Conservation (phyloP, 768 basidiomycete species). For the Termitomyces sp. region DNA sequence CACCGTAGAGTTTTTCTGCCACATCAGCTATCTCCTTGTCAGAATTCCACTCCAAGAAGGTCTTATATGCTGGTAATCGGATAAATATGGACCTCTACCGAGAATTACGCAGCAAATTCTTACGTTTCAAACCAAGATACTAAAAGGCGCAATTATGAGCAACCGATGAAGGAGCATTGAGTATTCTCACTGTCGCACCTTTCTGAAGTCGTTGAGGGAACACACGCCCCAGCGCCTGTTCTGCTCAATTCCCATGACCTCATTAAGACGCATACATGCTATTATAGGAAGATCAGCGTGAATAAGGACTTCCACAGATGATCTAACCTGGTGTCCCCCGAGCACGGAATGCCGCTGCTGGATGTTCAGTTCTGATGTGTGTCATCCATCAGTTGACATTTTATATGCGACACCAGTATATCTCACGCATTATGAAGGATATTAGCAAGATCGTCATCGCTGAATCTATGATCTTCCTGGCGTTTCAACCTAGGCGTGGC, state of each 20-base stretch:
- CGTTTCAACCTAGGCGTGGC: slow-evolving; percentile 45
- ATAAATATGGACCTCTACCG: not conserved
- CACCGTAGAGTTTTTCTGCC: slow-evolving; percentile 73
- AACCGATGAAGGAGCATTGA: not conserved
- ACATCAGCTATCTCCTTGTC: slow-evolving; percentile 59
- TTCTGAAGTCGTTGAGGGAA: slow-evolving; percentile 79
- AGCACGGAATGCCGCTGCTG: slow-evolving; percentile 71
- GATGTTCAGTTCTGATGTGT: slow-evolving; percentile 52
- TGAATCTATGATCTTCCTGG: slow-evolving; percentile 54
- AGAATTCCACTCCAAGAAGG: slow-evolving; percentile 80
- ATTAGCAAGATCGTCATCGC: slow-evolving; percentile 63
- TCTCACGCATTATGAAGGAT: slow-evolving; percentile 63
- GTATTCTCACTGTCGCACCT: slow-evolving; percentile 24
- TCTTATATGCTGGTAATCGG: slow-evolving; percentile 45
- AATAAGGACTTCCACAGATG: not conserved
- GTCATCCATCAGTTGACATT: not conserved
- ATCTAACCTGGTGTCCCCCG: slow-evolving; percentile 56
- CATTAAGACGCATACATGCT: slow-evolving; percentile 68
- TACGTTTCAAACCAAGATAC: slow-evolving; percentile 76
- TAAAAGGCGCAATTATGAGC: slow-evolving; percentile 14
- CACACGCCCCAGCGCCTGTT: slow-evolving; percentile 78
- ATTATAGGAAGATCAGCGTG: not conserved
- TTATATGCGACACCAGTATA: not conserved
- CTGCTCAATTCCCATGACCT: slow-evolving; percentile 80
- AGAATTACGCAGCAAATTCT: slow-evolving; percentile 10